Evolutionary conservation across 805 yeast species (phyloP).

Genomic region (Saturnispora dispora): DNA sequence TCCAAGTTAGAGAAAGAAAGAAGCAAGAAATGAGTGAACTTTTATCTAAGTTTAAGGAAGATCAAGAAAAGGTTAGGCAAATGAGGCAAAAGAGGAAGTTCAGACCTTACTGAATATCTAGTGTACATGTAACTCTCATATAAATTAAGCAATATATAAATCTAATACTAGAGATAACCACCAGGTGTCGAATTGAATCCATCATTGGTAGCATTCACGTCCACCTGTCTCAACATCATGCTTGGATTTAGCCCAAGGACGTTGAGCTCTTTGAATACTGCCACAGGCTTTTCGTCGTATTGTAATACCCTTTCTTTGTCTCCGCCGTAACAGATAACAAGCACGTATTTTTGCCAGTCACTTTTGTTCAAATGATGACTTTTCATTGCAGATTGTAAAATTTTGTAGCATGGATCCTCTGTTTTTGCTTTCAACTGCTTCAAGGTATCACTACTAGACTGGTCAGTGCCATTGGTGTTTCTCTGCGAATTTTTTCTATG

Average conservation of each 20-base stretch:
- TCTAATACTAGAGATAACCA: conserved; percentile 27
- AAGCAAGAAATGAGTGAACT: conserved; percentile 87
- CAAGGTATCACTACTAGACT: conserved; percentile 46
- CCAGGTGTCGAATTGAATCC: conserved; percentile 30
- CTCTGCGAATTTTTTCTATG: background rate
- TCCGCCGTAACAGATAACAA: conserved; percentile 86
- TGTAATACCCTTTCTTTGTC: conserved; percentile 81
- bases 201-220: conserved; percentile 33
- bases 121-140: background rate
- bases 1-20: conserved; percentile 90
- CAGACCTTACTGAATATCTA: conserved; percentile 56
- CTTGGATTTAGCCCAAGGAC: conserved; percentile 85
- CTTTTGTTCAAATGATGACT: conserved; percentile 68
- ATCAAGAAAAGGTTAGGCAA: conserved; percentile 72
- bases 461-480: conserved; percentile 16
- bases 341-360: conserved; percentile 83
- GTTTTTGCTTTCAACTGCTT: conserved; percentile 78
- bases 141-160: background rate
- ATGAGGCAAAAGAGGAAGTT: conserved; percentile 78
- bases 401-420: conserved; percentile 85
- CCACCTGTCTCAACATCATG: conserved; percentile 82
- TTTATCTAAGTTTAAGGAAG: conserved; percentile 75
- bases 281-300: conserved; percentile 81
- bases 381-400: conserved; percentile 80
- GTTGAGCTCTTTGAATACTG: conserved; percentile 72